A percentile compares a stretch with the other conserved stretches of the same genome.
Conservation (phyloP, 768 basidiomycete genomes). For the Calvatia gigantea region DNA sequence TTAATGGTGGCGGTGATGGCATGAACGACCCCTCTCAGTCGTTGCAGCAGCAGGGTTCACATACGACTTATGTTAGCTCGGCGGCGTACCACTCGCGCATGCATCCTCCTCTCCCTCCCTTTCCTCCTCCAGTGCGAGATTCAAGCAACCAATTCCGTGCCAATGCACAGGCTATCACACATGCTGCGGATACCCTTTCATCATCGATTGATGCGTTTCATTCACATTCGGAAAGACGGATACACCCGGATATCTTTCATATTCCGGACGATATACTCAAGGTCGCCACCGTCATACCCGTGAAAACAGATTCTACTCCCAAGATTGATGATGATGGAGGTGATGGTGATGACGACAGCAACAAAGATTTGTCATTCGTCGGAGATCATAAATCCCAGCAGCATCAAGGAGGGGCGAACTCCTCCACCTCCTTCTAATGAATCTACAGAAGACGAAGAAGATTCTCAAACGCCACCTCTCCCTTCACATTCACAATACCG, state of each 20-base stretch:
- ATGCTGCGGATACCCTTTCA: not conserved
- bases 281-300: not conserved
- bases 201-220: not conserved
- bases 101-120: too few relatives aligned
- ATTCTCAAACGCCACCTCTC: not conserved
- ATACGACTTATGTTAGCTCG: not conserved
- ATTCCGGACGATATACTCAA: not conserved
- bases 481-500: not conserved
- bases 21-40: conserved; percentile 1
- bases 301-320: not conserved
- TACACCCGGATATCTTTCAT: not conserved
- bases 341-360: not conserved
- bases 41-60: too few relatives aligned
- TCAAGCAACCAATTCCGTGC: too few relatives aligned
- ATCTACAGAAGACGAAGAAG: conserved; percentile 2
- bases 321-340: not conserved
- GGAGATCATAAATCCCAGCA: not conserved
- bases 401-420: too few relatives aligned
- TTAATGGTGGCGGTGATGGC: not conserved
- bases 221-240: not conserved
- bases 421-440: conserved; percentile 4
- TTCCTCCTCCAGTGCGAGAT: too few relatives aligned
- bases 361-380: not conserved
- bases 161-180: not conserved
- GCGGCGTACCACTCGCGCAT: not conserved